Percentiles rank a stretch among this genome's conserved stretches.
Evolutionary conservation across 805 yeast species (phyloP).

Genomic region (Wickerhamomyces hampshirensis): DNA sequence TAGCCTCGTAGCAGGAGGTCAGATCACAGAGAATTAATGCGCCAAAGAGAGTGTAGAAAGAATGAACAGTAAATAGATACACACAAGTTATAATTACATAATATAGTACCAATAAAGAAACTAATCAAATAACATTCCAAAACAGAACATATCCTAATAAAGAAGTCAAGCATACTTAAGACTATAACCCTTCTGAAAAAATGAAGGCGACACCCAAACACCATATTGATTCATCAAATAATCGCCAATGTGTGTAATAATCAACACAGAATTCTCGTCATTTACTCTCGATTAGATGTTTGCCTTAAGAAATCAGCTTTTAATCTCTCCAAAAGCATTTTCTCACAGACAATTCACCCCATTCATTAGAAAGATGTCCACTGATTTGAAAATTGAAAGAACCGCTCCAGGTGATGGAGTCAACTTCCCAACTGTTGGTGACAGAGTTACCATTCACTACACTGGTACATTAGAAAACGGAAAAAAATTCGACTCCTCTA

Average conservation of each 20-base stretch:
- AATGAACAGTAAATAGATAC: too few species aligned
- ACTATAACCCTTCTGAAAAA: too few species aligned
- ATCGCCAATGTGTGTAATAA: too few species aligned
- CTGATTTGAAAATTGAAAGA: conserved; percentile 27
- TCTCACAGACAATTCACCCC: conserved; percentile 17
- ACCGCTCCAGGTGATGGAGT: conserved; percentile 61
- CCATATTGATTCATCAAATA: background rate
- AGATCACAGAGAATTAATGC: too few species aligned
- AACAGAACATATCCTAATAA: too few species aligned
- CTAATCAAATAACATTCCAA: too few species aligned
- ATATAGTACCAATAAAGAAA: too few species aligned
- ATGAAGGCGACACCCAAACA: background rate
- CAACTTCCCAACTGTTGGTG: conserved; percentile 84
- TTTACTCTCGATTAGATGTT: conserved; percentile 7
- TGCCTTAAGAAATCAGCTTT: conserved; percentile 11
- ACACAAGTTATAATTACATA: too few species aligned
- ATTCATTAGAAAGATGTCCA: conserved; percentile 20
- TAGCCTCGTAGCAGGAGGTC: too few species aligned
- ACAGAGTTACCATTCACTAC: conserved; percentile 89
- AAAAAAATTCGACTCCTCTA: conserved; percentile 91
- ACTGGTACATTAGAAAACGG: conserved; percentile 94
- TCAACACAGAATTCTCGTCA: too few species aligned
- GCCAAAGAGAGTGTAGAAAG: too few species aligned
- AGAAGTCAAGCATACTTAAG: too few species aligned
- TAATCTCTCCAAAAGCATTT: background rate